Evolutionary conservation across 169 alveolate species (phyloP), one percentile per base, ranked within the genome.

Genomic region (Cystoisospora suis): DNA sequence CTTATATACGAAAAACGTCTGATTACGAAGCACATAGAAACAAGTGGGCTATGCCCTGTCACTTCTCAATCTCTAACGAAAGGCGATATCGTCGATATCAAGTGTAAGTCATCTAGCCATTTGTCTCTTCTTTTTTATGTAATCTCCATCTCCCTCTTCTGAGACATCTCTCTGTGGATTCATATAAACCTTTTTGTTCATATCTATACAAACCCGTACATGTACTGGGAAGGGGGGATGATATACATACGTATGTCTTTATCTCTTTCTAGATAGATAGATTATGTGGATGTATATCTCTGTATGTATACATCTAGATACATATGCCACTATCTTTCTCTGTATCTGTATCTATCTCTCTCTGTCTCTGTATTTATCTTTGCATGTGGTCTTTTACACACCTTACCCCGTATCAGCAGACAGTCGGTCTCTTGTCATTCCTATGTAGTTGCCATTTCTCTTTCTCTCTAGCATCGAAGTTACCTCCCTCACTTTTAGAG

Each of bases 1-100:
- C 80, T 70, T 42, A 75, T 95, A 47, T 95, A 90, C 81, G 97
- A 95, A 59, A 88, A 79, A 72, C 92, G 95, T n/a, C 90, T 94
- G 36, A 92, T 94, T 58, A 79, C 88, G 20, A 94, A 94, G 72
- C 94, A 94, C 53, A 40, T 94, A 36, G 90, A 65, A 12, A 89
- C 92, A 4, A 87, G 69, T 40, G 88, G 87, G 49, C 53, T 72
- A 32, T 94, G 96, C 86, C 96, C 96, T 23, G 86, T 94, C n/a
- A 86, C 95, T 36, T 38, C 70, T 23, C 42, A 38, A 34, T 86
- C 85, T 20, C 93, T 94, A 47, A 47, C 56, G 7, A 15, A 36
- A 47, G 91, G 72, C 42, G 95, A 94, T 46, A 85, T 94, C 61
- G 7, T 61, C 20, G 75, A 81, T 23, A 45, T 90, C 58, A 90